Evolutionary conservation across 2,329 filamentous ascomycete species (phyloP).

Genomic region (Xylariaceae sp.): DNA sequence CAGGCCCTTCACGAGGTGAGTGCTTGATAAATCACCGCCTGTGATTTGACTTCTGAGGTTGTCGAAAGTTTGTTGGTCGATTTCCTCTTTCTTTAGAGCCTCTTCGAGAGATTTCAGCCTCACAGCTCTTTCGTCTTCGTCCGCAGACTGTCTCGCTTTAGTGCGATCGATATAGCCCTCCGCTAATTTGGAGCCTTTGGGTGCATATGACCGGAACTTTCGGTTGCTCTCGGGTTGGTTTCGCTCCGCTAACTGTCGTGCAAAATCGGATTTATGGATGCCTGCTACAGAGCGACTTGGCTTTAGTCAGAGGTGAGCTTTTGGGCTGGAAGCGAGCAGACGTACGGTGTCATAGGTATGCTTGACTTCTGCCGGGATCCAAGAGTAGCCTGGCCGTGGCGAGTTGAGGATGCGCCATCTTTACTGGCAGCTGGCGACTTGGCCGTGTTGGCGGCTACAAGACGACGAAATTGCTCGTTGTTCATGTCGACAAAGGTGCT

Average conservation of each 20-base stretch:
- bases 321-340: constrained; percentile 19
- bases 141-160: constrained; percentile 54
- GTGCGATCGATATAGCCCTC: constrained; percentile 82
- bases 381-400: constrained; percentile 44
- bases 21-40: constrained; percentile 74
- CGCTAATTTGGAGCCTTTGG: constrained; percentile 76
- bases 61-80: constrained; percentile 76
- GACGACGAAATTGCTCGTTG: constrained; percentile 86
- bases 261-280: constrained; percentile 62
- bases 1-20: constrained; percentile 86
- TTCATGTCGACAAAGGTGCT: constrained; percentile 60
- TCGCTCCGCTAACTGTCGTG: constrained; percentile 76
- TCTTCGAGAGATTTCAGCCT: constrained; percentile 77
- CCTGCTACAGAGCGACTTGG: constrained; percentile 61
- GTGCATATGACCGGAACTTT: constrained; percentile 72
- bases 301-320: constrained; percentile 13
- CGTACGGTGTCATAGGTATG: constrained; percentile 92
- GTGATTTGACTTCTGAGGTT: constrained; percentile 70
- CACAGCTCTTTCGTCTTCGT: constrained; percentile 53
- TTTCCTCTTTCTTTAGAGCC: constrained; percentile 75
- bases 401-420: constrained; percentile 44
- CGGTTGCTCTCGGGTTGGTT: constrained; percentile 51
- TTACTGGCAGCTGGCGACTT: constrained; percentile 38
- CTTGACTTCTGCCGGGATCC: constrained; percentile 75
- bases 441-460: constrained; percentile 55